Conservation (phyloP, 176 grass and related monocot genomes). For the Rhynchospora breviuscula region DNA sequence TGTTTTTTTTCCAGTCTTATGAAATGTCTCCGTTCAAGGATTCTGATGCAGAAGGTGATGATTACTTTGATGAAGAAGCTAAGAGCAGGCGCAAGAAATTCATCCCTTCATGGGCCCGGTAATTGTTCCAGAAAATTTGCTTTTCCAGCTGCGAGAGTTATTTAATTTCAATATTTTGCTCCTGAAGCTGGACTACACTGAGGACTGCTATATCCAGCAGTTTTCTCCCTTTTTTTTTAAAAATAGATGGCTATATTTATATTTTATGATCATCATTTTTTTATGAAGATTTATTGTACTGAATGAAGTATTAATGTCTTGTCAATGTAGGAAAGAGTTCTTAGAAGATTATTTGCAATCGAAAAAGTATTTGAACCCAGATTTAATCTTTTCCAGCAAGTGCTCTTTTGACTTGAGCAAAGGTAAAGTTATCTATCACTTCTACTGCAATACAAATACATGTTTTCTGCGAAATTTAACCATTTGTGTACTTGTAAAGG, state of each 20-base stretch:
- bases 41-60: conserved; percentile 53
- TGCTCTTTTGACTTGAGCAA: conserved; percentile 47
- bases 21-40: conserved; percentile 64
- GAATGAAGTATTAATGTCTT: conserved; percentile 11
- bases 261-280: not conserved
- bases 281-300: conserved; percentile 11
- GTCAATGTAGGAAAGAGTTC: conserved; percentile 48
- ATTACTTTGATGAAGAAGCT: conserved; percentile 34
- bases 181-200: not conserved
- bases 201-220: not conserved
- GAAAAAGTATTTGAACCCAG: conserved; percentile 41
- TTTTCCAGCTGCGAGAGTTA: not conserved
- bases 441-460: conserved; percentile 2
- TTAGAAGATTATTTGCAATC: conserved; percentile 42
- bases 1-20: conserved; percentile 37
- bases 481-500: not conserved
- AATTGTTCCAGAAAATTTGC: conserved; percentile 10
- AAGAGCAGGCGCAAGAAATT: conserved; percentile 36
- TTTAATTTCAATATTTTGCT: conserved; percentile 18
- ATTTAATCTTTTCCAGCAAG: conserved; percentile 44
- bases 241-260: conserved; percentile 9
- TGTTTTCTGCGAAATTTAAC: not conserved
- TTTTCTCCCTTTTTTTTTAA: conserved; percentile 11
- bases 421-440: conserved; percentile 34
- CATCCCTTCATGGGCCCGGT: conserved; percentile 58